Base-by-base conservation (phyloP, 225 moss, liverwort and hornwort genomes). In the Physcomitrellopsis africana region DNA sequence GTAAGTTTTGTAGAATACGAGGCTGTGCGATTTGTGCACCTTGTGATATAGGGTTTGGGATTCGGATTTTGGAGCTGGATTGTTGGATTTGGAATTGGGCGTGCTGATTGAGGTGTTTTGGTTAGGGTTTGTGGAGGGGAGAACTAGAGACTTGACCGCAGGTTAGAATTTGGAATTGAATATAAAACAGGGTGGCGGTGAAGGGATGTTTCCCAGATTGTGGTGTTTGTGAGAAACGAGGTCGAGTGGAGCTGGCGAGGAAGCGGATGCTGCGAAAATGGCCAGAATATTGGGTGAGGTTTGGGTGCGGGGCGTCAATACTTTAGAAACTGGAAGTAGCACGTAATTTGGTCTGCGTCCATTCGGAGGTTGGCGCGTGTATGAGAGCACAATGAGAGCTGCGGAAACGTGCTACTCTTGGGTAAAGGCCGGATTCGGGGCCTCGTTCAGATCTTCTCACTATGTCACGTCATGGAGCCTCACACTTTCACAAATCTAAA, bases 401-500 rank as follows among this genome's bases (percentile, higher is more conserved):
- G 74, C 69, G 68, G 67, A 60, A 79, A 72, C 65, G 37, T 52
- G 69, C 14, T 64, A 51, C 70, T 79, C 72, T n/a, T 72, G 75
- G 76, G 85, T 81, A 72, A 76, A 73, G 85, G 85, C 78, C 81
- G 74, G 70, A 56, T 72, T 44, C 48, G 61, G 75, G 74, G 73
- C 78, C 68, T 81, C 9, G 73, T 64, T 60, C 73, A 57, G 73
- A 79, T 54, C 49, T 43, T 60, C 18, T 65, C 74, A 68, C 52
- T 70, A 86, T 86, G 86, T 86, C 86, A 63, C 83, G 86, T 62
- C 80, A 80, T 75, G 76, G 79, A 70, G 83, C 82, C 46, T 86
- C 86, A 3, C 82, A 82, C 75, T 86, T 86, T 58, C 86, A 86
- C 77, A 86, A 86, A 74, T 83, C 86, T 65, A 86, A 86, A 77